Evolutionary conservation across 192 early-diverging fungal species (phyloP).

Genomic region (Coemansia sp.): DNA sequence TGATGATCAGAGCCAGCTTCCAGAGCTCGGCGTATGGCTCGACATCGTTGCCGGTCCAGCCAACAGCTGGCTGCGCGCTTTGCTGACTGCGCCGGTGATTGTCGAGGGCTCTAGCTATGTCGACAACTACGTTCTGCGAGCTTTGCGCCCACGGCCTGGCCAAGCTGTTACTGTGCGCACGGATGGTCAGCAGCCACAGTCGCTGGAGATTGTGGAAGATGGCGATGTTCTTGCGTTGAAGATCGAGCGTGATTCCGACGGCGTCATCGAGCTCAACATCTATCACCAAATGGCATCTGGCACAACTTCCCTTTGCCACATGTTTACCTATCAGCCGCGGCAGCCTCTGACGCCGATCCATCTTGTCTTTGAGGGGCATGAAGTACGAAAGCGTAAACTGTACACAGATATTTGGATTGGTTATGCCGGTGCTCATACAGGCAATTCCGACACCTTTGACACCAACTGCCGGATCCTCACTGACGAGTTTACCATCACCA

Average conservation of each 20-base stretch:
- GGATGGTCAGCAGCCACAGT: background rate
- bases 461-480: too few species aligned
- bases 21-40: slow-evolving; percentile 58
- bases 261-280: slow-evolving; percentile 58
- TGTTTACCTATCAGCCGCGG: slow-evolving; percentile 10
- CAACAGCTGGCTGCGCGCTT: slow-evolving; percentile 80
- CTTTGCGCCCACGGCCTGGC: slow-evolving; percentile 63
- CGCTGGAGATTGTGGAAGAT: too few species aligned
- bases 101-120: slow-evolving; percentile 72
- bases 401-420: slow-evolving; percentile 10
- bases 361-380: background rate
- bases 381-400: background rate
- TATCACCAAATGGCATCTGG: too few species aligned
- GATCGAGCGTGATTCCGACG: too few species aligned
- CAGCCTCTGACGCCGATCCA: slow-evolving; percentile 16
- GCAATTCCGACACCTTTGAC: too few species aligned
- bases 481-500: slow-evolving; percentile 41
- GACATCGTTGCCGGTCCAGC: slow-evolving; percentile 68
- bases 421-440: too few species aligned
- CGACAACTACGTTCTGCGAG: slow-evolving; percentile 62
- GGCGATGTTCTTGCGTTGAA: too few species aligned
- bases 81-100: slow-evolving; percentile 72
- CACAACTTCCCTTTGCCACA: slow-evolving; percentile 26
- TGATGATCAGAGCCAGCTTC: slow-evolving; percentile 1
- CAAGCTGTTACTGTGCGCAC: slow-evolving; percentile 36